phyloP scores from a whole-genome alignment of 805 yeast species.

The Cyberlindnera euphorbiiphila region DNA sequence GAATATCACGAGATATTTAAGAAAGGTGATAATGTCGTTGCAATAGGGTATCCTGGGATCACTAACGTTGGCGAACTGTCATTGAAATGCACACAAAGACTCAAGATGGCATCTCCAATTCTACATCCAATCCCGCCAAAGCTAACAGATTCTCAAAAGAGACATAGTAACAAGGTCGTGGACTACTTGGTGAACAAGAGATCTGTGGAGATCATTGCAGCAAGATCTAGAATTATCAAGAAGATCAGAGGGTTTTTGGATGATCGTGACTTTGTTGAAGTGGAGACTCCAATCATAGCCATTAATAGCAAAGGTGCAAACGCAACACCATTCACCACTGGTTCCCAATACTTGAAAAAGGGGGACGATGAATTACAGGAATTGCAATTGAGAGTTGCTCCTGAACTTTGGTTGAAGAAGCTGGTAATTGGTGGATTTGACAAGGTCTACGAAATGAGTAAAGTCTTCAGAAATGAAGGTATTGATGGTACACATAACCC shows the following conservation, averaged over 20 bases:
- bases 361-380: slow-evolving; percentile 25
- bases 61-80: slow-evolving; percentile 81
- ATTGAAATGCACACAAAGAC: slow-evolving; percentile 48
- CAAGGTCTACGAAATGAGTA: slow-evolving; percentile 81
- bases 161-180: slow-evolving; percentile 65
- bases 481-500: slow-evolving; percentile 92
- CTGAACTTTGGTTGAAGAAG: slow-evolving; percentile 90
- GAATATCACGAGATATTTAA: slow-evolving; percentile 39
- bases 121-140: slow-evolving; percentile 67
- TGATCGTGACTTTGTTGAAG: slow-evolving; percentile 62
- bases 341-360: slow-evolving; percentile 31
- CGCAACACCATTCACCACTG: slow-evolving; percentile 80
- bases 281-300: slow-evolving; percentile 82
- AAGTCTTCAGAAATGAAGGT: slow-evolving; percentile 87
- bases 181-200: slow-evolving; percentile 62
- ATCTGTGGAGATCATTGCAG: slow-evolving; percentile 42
- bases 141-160: slow-evolving; percentile 49
- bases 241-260: slow-evolving; percentile 56
- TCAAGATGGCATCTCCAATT: slow-evolving; percentile 61
- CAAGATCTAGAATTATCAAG: slow-evolving; percentile 53
- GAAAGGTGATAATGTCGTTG: slow-evolving; percentile 69
- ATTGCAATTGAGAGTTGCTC: slow-evolving; percentile 80
- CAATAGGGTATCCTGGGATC: slow-evolving; percentile 66
- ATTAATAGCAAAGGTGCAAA: slow-evolving; percentile 81
- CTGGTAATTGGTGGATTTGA: slow-evolving; percentile 83